Conservation (phyloP, 2,329 filamentous ascomycete genomes). For the Ophidiomyces ophidiicola region DNA sequence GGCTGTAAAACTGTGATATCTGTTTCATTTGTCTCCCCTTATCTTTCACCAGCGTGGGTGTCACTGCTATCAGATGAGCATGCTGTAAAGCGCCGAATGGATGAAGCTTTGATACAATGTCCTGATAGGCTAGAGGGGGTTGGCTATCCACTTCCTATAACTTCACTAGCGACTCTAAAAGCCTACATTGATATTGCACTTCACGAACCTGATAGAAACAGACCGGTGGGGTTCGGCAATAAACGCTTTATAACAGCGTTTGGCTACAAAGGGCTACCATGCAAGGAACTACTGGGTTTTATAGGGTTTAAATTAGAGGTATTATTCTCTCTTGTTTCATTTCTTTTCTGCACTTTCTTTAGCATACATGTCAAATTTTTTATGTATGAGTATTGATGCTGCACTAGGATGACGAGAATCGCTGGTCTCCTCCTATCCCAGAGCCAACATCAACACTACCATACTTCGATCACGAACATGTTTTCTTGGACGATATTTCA, state of each 20-base stretch:
- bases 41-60: constrained; percentile 39
- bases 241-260: constrained; percentile 54
- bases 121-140: constrained; percentile 45
- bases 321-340: constrained; percentile 6
- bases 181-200: constrained; percentile 50
- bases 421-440: constrained; percentile 35
- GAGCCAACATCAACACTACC: constrained; percentile 25
- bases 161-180: constrained; percentile 45
- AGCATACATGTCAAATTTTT: neutral
- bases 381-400: neutral
- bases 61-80: constrained; percentile 43
- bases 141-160: constrained; percentile 40
- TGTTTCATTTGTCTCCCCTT: constrained; percentile 40
- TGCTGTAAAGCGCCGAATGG: constrained; percentile 42
- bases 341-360: neutral
- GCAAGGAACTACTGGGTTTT: constrained; percentile 44
- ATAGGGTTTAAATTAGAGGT: constrained; percentile 45
- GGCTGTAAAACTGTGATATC: constrained; percentile 44
- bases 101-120: constrained; percentile 39
- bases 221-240: constrained; percentile 47
- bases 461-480: constrained; percentile 30
- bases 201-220: constrained; percentile 38
- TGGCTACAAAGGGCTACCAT: constrained; percentile 43
- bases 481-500: constrained; percentile 48
- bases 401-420: constrained; percentile 24